Percentiles rank a stretch among this genome's conserved stretches.
Evolutionary conservation across 2,329 filamentous ascomycete species (phyloP).

Genomic region (Canariomyces notabilis): DNA sequence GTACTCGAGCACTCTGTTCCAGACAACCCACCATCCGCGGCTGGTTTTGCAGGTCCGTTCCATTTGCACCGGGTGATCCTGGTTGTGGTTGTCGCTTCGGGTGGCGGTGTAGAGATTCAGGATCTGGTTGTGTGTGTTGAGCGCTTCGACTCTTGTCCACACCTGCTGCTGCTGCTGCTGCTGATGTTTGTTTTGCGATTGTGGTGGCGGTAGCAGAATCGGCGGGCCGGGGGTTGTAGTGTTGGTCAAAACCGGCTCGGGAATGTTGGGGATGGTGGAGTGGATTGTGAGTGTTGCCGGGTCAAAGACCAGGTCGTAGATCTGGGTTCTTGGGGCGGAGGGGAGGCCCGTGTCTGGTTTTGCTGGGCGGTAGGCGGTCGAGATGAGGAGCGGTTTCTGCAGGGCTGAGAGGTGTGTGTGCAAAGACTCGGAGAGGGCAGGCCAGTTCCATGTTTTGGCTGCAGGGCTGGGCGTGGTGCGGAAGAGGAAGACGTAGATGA

Average conservation of each 20-base stretch:
- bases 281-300: constrained; percentile 50
- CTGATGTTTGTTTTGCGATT: neutral
- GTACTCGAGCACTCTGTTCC: constrained; percentile 50
- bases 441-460: constrained; percentile 30
- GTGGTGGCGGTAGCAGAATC: neutral
- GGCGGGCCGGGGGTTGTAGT: constrained; percentile 16
- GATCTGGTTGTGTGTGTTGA: constrained; percentile 61
- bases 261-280: constrained; percentile 63
- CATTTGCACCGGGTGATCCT: constrained; percentile 38
- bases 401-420: constrained; percentile 58
- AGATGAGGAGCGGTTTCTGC: constrained; percentile 50
- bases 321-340: constrained; percentile 34
- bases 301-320: constrained; percentile 62
- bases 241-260: constrained; percentile 36
- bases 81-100: constrained; percentile 29
- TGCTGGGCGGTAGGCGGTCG: constrained; percentile 53
- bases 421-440: constrained; percentile 53
- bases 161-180: constrained; percentile 22
- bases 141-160: constrained; percentile 59
- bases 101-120: constrained; percentile 51
- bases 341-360: constrained; percentile 37
- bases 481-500: constrained; percentile 75
- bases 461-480: constrained; percentile 54
- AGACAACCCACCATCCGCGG: constrained; percentile 66
- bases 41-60: constrained; percentile 63